These are phyloP conservation scores for Cutaneotrichosporon mucoides DNA, from an alignment of 1,284 basidiomycete species.

Conservation along the genomic window DNA sequence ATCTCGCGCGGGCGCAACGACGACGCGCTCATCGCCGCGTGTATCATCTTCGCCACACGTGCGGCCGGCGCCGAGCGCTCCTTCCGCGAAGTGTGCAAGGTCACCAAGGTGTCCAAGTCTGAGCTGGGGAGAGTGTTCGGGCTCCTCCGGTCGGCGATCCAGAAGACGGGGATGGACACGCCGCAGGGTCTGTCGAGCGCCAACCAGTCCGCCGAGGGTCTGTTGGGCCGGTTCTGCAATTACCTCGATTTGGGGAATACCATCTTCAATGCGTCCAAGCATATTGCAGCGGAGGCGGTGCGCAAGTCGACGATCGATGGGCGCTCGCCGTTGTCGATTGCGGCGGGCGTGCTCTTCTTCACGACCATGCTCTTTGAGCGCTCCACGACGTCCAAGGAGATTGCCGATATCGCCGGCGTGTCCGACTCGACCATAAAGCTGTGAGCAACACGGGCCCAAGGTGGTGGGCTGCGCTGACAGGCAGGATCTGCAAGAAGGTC, in stretches of 20 bases:
- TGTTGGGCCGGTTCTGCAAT: slow-evolving; percentile 91
- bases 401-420: slow-evolving; percentile 89
- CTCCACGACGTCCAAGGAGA: slow-evolving; percentile 72
- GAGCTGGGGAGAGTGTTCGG: slow-evolving; percentile 86
- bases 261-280: slow-evolving; percentile 61
- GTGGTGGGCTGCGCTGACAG: no score
- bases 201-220: slow-evolving; percentile 67
- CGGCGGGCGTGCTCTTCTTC: slow-evolving; percentile 92
- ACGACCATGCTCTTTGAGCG: slow-evolving; percentile 76
- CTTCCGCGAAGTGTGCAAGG: slow-evolving; percentile 91
- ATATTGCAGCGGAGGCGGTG: slow-evolving; percentile 76
- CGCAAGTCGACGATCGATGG: slow-evolving; percentile 86
- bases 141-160: slow-evolving; percentile 25
- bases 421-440: slow-evolving; percentile 94
- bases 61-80: slow-evolving; percentile 90
- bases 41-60: slow-evolving; percentile 96
- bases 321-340: slow-evolving; percentile 90
- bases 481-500: slow-evolving; percentile 45
- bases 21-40: slow-evolving; percentile 91
- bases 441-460: slow-evolving; percentile 15
- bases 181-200: slow-evolving; percentile 31
- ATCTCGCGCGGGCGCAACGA: slow-evolving; percentile 80
- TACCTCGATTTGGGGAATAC: slow-evolving; percentile 53
- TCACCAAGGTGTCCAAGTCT: slow-evolving; percentile 93
- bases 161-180: slow-evolving; percentile 1